Conservation (phyloP, 768 basidiomycete genomes). For the Lentinula sp. region DNA sequence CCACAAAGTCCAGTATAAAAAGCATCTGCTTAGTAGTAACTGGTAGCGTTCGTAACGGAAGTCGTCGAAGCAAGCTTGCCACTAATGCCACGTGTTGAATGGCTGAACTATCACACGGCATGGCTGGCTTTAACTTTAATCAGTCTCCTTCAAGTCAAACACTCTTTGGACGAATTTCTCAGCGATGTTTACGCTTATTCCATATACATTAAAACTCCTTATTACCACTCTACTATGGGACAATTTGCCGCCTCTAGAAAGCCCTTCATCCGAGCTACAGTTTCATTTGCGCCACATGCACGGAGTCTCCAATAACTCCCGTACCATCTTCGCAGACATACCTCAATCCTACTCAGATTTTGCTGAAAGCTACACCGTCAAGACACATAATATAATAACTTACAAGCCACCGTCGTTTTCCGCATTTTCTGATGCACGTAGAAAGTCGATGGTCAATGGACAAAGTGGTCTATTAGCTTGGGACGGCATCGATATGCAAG, state of each 20-base stretch:
- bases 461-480: constrained; percentile 45
- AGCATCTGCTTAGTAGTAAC: no score
- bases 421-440: constrained; percentile 31
- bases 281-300: constrained; percentile 68
- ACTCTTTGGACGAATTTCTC: neutral
- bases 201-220: neutral
- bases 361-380: constrained; percentile 32
- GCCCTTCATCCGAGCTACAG: constrained; percentile 20
- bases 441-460: constrained; percentile 27
- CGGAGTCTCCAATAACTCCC: constrained; percentile 45
- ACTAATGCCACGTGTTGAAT: no score
- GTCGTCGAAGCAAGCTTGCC: no score
- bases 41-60: no score
- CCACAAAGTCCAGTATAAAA: no score
- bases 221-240: neutral
- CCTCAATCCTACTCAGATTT: constrained; percentile 20
- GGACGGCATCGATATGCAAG: constrained; percentile 56
- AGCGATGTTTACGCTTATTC: neutral
- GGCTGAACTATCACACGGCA: no score
- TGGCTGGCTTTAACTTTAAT: no score
- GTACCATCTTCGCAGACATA: constrained; percentile 54
- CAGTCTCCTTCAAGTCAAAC: no score
- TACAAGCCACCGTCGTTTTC: constrained; percentile 40
- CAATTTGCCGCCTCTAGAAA: neutral
- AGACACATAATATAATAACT: constrained; percentile 30